phyloP scores from a whole-genome alignment of 257 asterid genomes.

The Przewalskia tangutica region DNA sequence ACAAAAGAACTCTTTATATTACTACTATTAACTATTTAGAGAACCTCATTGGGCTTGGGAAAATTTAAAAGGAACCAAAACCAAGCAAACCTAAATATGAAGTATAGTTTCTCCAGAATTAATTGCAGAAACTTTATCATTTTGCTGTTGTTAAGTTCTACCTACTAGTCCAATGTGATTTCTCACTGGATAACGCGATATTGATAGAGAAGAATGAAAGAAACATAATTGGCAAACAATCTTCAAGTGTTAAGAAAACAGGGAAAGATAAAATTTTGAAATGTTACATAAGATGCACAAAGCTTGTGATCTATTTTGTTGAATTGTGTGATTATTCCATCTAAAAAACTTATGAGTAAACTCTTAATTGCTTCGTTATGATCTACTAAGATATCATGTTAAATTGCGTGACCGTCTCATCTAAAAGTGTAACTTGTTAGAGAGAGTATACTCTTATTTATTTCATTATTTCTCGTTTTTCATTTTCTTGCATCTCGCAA shows the following conservation, averaged over 20 bases:
- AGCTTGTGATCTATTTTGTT: background rate
- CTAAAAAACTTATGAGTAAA: background rate
- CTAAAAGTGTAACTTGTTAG: background rate
- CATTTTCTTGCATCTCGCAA: background rate
- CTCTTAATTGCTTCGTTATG: background rate
- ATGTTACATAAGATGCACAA: background rate
- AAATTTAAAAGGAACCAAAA: background rate
- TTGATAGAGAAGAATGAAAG: background rate
- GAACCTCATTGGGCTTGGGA: background rate
- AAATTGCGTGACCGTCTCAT: background rate
- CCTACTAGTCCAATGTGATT: background rate
- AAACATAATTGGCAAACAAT: background rate
- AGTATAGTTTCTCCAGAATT: background rate
- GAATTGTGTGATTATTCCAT: background rate
- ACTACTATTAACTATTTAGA: background rate
- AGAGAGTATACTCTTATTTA: background rate
- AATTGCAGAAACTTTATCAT: background rate
- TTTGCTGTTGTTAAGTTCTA: background rate
- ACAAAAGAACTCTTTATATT: background rate
- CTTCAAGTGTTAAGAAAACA: background rate
- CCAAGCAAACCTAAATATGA: background rate
- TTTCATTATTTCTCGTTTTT: background rate
- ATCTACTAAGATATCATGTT: background rate
- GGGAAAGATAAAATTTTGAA: background rate
- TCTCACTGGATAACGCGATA: background rate